Percentiles rank a stretch among this genome's conserved stretches.
These are phyloP conservation scores for Blastobotrys illinoisensis DNA, from an alignment of 1,139 yeast genomes.

Conservation along the genomic window DNA sequence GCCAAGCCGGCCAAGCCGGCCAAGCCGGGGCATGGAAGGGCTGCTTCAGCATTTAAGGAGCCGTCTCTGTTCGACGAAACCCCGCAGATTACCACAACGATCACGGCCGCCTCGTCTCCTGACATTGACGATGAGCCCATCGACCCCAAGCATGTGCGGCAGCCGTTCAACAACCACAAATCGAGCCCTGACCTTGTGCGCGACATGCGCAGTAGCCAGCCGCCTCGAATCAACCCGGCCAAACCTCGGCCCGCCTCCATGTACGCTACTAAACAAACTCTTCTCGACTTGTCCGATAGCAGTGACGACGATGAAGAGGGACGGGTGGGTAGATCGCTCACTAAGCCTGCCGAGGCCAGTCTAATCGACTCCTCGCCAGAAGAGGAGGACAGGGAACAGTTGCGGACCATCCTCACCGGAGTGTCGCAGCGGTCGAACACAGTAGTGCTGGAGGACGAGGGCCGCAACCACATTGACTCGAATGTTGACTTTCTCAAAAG, in stretches of 20 bases:
- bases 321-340: not conserved
- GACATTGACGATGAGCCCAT: not conserved
- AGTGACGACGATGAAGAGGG: not conserved
- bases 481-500: conserved; percentile 57
- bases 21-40: not conserved
- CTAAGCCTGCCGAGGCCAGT: not conserved
- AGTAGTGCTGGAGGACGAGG: conserved; percentile 31
- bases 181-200: not conserved
- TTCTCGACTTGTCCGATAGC: conserved; percentile 1
- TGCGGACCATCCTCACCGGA: conserved; percentile 34
- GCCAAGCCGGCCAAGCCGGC: too few species aligned
- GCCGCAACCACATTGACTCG: conserved; percentile 38
- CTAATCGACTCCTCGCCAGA: conserved; percentile 17
- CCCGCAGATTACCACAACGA: not conserved
- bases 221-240: not conserved
- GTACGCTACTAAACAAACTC: conserved; percentile 11
- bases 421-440: conserved; percentile 31
- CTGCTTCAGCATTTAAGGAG: not conserved
- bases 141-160: not conserved
- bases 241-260: conserved; percentile 13
- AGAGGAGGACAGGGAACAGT: conserved; percentile 27
- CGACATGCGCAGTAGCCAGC: not conserved
- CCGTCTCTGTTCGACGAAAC: not conserved
- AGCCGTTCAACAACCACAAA: not conserved
- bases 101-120: not conserved